These are phyloP conservation scores for Mucor lusitanicus DNA, from an alignment of 371 early-diverging fungal species.

Conservation along the genomic window DNA sequence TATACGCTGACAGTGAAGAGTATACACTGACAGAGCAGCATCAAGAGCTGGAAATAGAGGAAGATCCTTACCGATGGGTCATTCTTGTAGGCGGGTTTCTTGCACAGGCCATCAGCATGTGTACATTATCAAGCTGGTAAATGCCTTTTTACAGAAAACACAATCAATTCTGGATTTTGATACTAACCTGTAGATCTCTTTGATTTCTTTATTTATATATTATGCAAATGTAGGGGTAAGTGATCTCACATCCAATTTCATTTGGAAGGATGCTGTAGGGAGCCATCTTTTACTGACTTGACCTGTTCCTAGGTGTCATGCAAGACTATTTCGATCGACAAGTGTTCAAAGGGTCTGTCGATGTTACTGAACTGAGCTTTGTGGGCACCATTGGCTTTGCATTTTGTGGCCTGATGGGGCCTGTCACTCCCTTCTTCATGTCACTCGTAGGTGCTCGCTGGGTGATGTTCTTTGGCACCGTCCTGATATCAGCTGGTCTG, in stretches of 20 bases:
- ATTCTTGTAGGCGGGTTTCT: conserved; percentile 35
- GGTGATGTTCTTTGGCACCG: conserved; percentile 24
- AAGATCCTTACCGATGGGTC: conserved; percentile 34
- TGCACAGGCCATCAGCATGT: conserved; percentile 38
- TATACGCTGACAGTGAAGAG: background rate
- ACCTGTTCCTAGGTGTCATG: conserved; percentile 26
- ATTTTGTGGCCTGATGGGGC: conserved; percentile 34
- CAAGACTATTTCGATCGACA: conserved; percentile 35
- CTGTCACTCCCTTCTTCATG: conserved; percentile 27
- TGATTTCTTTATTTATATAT: background rate
- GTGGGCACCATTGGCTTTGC: conserved; percentile 37
- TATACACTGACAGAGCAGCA: conserved; percentile 5
- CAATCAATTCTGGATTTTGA: background rate
- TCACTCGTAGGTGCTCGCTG: conserved; percentile 27
- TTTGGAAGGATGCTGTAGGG: background rate
- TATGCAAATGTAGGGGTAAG: conserved; percentile 19
- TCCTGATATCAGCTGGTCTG: conserved; percentile 26
- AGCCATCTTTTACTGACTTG: background rate
- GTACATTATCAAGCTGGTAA: conserved; percentile 40
- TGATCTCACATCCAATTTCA: background rate
- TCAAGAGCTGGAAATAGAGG: conserved; percentile 13
- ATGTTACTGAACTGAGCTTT: conserved; percentile 25
- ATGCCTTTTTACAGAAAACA: background rate
- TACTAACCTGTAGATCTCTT: conserved; percentile 5
- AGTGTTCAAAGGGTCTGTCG: conserved; percentile 27